Evolutionary conservation across 768 basidiomycete genomes (phyloP), one percentile per base, ranked within the genome.

Genomic region (Botryobasidium botryosum): DNA sequence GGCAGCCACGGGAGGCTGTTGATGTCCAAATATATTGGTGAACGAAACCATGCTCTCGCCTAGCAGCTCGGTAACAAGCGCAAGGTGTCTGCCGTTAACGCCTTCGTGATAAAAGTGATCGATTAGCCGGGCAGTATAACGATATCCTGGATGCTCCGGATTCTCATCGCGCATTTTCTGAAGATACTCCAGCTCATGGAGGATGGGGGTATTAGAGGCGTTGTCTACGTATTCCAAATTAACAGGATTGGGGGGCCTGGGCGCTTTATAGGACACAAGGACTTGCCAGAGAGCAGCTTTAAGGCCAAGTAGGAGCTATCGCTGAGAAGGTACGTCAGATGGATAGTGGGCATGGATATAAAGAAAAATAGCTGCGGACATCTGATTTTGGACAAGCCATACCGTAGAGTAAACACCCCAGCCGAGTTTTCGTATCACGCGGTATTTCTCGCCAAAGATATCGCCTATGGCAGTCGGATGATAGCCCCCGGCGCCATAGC

Each of bases 371-470:
- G n/a, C n/a, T n/a, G n/a, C 41, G 10, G 15, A 43, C 41, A 8
- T 10, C 13, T 25, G 27, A 28, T 43, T 29, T 31, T 26, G 26
- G 6, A 29, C 41, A 15, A 43, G 24, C 41, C 41, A 43, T 25
- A 43, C 41, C 5, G 26, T 43, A 12, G 41, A 43, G 4, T 31
- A 31, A 13, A 12, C 17, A n/a, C 26, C 41, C 41, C 41, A 43
- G 2, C 41, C 41, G 17, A 43, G 41, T 29, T 43, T 43, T 31
- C 41, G 26, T 13, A 28, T 7, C 5, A 43, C 21, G n/a, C 26
- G 41, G 32, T 43, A 43, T n/a, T 28, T 25, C n/a, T n/a, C n/a
- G n/a, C n/a, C n/a, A 43, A n/a, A 40, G 12, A 12, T 18, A n/a
- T 40, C 38, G 10, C 38, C 38, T 10, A 40, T 40, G 15, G 5